Evolutionary conservation across 2,329 filamentous ascomycete species (phyloP), one percentile per base, ranked within the genome.

Genomic region (Talaromyces atroroseus): DNA sequence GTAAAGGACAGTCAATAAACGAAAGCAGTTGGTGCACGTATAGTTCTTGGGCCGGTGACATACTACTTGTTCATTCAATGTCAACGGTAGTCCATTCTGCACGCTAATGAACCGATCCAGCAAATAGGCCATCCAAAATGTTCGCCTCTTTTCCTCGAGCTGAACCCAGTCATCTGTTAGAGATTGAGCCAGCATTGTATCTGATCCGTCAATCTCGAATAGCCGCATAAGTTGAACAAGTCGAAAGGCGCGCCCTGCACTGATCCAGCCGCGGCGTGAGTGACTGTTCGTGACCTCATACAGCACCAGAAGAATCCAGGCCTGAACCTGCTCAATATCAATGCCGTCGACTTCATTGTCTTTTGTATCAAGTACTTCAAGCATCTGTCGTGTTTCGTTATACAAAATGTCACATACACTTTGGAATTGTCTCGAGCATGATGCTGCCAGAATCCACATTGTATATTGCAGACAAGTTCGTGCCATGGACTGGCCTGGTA

Each of bases 81-180:
- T 69, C 24, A 70, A 60, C 5, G 69, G 68, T 49, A 64, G 61
- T 4, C 64, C 63, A 38, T 66, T 66, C 14, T 65, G 63, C 5
- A 72, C 64, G 49, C 68, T 68, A n/a, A 68, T 61, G 36, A 74
- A 68, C 0, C 66, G 68, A 60, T 75, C 73, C 16, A 75, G 57
- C 12, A 63, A 65, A 53, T 71, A 74, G 0, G 72, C 72, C 66
- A 74, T 67, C 73, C 73, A 75, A 59, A 74, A 75, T 0, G 67
- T 68, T n/a, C 73, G 59, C 14, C 73, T 57, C 44, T 64, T 67
- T 56, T 73, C 67, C 57, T 75, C 73, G 8, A 65, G 59, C n/a
- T 68, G 65, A 10, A 67, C 62, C 59, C 62, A 69, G n/a, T 64
- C 62, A 8, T 40, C 45, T 8, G 45, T 20, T 26, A 16, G 20